These are phyloP conservation scores for Pelargonium myrrhifolium DNA, from an alignment of 441 rosid species.

Conservation along the genomic window DNA sequence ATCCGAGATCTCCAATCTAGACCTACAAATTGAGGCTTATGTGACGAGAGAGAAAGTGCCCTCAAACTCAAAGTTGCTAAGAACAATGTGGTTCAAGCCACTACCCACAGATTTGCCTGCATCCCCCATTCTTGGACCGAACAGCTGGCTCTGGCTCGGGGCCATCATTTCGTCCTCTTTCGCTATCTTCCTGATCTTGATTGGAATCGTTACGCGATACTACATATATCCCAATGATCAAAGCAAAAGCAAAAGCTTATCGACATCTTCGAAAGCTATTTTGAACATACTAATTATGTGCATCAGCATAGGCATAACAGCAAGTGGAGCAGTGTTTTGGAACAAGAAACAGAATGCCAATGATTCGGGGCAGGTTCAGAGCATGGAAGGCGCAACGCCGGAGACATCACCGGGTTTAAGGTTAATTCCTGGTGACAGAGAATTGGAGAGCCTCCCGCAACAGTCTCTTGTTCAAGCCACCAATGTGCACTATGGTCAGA, in stretches of 20 bases:
- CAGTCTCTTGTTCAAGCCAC: constrained; percentile 45
- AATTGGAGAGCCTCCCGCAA: constrained; percentile 54
- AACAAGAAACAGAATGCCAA: constrained; percentile 37
- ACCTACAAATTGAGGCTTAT: constrained; percentile 56
- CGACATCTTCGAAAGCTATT: constrained; percentile 22
- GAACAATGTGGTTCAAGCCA: constrained; percentile 59
- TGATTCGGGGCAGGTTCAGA: constrained; percentile 37
- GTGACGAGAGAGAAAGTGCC: constrained; percentile 55
- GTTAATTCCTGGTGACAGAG: constrained; percentile 25
- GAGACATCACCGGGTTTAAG: neutral
- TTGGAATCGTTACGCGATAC: constrained; percentile 50
- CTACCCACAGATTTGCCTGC: constrained; percentile 42
- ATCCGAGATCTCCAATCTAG: constrained; percentile 33
- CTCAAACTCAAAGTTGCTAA: neutral
- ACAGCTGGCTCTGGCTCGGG: constrained; percentile 69
- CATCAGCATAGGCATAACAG: constrained; percentile 34
- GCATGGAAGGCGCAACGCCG: constrained; percentile 28
- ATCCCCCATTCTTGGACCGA: constrained; percentile 59
- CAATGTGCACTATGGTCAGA: constrained; percentile 48
- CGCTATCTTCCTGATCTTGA: constrained; percentile 41
- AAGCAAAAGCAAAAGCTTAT: constrained; percentile 25
- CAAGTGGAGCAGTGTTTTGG: constrained; percentile 45
- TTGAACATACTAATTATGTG: constrained; percentile 39
- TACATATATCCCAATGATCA: constrained; percentile 53
- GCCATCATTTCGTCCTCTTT: constrained; percentile 62